A percentile compares a stretch with the other conserved stretches of the same genome.
These are phyloP conservation scores for Neoboletus subvelutipes DNA, from an alignment of 768 basidiomycete species.

Conservation along the genomic window DNA sequence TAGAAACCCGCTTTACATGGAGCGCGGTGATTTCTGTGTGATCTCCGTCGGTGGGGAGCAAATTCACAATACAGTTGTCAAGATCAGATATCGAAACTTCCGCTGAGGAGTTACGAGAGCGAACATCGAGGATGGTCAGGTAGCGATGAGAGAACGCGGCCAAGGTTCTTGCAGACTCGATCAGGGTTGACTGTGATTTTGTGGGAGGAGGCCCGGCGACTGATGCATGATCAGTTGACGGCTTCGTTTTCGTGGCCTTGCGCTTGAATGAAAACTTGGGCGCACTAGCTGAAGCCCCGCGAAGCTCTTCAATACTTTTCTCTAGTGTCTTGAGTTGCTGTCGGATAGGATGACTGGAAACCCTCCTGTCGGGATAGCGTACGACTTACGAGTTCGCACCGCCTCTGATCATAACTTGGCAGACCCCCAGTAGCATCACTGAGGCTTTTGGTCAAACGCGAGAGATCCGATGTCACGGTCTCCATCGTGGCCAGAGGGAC, in stretches of 20 bases:
- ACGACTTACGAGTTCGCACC: slow-evolving; percentile 60
- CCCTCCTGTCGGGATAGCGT: not conserved
- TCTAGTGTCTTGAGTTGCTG: slow-evolving; percentile 72
- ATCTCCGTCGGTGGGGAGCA: slow-evolving; percentile 37
- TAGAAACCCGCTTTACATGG: slow-evolving; percentile 50
- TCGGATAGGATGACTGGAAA: slow-evolving; percentile 13
- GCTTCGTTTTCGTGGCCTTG: slow-evolving; percentile 31
- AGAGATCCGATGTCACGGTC: slow-evolving; percentile 48
- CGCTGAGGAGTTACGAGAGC: slow-evolving; percentile 38
- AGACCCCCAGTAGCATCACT: slow-evolving; percentile 63
- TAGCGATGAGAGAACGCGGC: slow-evolving; percentile 46
- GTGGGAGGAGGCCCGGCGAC: not conserved
- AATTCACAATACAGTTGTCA: slow-evolving; percentile 67
- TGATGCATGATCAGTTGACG: slow-evolving; percentile 3
- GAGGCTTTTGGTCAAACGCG: slow-evolving; percentile 60
- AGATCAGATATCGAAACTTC: slow-evolving; percentile 68
- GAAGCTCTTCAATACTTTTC: slow-evolving; percentile 49
- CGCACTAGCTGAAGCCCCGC: slow-evolving; percentile 45
- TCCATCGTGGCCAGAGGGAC: slow-evolving; percentile 40
- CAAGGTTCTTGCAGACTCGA: slow-evolving; percentile 40
- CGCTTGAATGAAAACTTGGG: slow-evolving; percentile 72
- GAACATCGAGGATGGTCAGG: slow-evolving; percentile 37
- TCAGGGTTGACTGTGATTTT: not conserved
- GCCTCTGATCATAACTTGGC: slow-evolving; percentile 72
- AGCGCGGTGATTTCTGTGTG: slow-evolving; percentile 15